phyloP scores from a whole-genome alignment of 2,329 filamentous ascomycete genomes.

The Didymellaceae sp. region DNA sequence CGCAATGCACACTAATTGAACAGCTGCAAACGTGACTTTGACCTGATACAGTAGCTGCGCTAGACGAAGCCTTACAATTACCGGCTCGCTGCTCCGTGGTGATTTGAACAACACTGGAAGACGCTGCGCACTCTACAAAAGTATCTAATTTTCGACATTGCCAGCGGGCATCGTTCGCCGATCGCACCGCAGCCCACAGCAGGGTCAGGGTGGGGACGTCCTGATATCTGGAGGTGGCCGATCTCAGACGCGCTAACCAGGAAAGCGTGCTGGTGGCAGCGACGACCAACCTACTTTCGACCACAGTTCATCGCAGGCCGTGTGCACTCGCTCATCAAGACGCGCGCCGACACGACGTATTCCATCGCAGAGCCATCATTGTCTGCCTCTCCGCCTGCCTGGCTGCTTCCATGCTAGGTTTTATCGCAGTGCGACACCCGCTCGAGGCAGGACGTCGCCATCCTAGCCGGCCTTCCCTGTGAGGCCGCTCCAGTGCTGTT shows the following conservation, averaged over 20 bases:
- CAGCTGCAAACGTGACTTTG: neutral
- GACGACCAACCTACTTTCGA: conserved; percentile 20
- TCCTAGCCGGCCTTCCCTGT: conserved; percentile 47
- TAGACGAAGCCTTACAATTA: neutral
- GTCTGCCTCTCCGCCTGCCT: conserved; percentile 34
- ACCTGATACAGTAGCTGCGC: conserved; percentile 6
- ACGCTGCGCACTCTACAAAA: no score
- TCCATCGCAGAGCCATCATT: conserved; percentile 45
- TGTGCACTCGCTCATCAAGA: conserved; percentile 46
- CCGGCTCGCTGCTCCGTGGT: neutral
- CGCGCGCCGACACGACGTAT: conserved; percentile 35
- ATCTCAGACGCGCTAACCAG: conserved; percentile 17
- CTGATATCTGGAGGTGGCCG: conserved; percentile 18
- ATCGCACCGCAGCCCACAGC: conserved; percentile 9
- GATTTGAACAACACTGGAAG: no score
- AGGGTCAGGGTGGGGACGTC: conserved; percentile 13
- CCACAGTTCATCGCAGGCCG: conserved; percentile 32
- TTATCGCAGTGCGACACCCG: conserved; percentile 48
- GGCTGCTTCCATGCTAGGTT: conserved; percentile 50
- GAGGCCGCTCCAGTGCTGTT: conserved; percentile 41
- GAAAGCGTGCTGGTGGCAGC: conserved; percentile 12
- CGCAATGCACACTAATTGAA: neutral
- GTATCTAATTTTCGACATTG: neutral
- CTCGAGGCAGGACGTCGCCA: conserved; percentile 51
- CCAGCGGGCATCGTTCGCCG: conserved; percentile 3